phyloP scores from a whole-genome alignment of 805 yeast species.

The Huiozyma sinensis region DNA sequence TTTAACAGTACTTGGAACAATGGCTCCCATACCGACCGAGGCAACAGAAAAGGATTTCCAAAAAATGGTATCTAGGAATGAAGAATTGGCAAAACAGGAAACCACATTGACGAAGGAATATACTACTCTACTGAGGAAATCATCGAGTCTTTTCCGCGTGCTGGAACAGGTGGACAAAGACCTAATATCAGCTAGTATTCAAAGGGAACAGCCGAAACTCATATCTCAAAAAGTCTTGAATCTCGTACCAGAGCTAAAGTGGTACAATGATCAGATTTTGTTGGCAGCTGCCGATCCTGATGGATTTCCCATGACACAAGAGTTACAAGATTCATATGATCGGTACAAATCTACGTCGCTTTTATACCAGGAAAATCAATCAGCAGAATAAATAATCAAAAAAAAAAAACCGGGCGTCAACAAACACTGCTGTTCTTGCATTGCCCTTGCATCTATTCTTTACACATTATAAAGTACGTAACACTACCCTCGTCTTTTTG shows the following conservation, averaged over 20 bases:
- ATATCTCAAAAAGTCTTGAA: conserved; percentile 11
- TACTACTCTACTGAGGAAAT: conserved; percentile 24
- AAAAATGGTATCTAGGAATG: conserved; percentile 18
- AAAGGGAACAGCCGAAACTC: conserved; percentile 4
- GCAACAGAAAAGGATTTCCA: conserved; percentile 6
- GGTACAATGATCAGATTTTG: conserved; percentile 20
- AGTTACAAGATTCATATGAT: conserved; percentile 18
- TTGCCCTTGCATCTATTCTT: background rate
- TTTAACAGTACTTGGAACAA: background rate
- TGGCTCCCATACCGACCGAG: background rate
- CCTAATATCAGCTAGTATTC: background rate
- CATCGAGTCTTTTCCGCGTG: conserved; percentile 18
- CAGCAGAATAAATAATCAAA: background rate
- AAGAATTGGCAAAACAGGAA: conserved; percentile 25
- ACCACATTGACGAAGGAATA: conserved; percentile 22
- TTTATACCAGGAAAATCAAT: conserved; percentile 17
- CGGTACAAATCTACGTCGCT: conserved; percentile 21
- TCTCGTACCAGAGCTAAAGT: conserved; percentile 18
- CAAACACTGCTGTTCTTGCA: background rate
- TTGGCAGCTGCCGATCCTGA: background rate
- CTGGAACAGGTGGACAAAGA: conserved; percentile 7
- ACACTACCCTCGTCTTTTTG: conserved; percentile 2
- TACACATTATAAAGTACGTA: background rate
- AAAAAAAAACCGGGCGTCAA: background rate
- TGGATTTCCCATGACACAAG: conserved; percentile 16